phyloP scores from a whole-genome alignment of 1,139 yeast genomes.

The Magnusiomyces paraingens region DNA sequence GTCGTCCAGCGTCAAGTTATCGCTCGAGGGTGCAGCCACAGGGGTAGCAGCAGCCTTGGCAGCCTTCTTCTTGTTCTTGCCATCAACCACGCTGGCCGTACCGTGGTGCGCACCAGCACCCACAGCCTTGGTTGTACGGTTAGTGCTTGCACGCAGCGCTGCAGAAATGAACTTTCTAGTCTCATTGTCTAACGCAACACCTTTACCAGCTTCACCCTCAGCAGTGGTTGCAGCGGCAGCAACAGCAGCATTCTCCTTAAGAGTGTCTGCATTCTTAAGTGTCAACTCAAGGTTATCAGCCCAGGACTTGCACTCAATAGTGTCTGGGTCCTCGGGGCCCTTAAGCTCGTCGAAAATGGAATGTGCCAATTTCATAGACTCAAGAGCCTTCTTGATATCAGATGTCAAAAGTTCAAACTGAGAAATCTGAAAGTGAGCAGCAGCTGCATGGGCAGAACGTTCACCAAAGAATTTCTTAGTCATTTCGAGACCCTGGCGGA shows the following conservation, averaged over 20 bases:
- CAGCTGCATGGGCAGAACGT: slow-evolving; percentile 52
- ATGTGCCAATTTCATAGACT: slow-evolving; percentile 47
- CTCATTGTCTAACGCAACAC: not conserved
- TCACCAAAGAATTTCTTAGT: slow-evolving; percentile 49
- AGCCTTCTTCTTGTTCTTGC: not conserved
- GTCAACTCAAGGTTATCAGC: slow-evolving; percentile 40
- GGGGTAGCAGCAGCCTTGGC: not conserved
- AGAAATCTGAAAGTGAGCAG: slow-evolving; percentile 59
- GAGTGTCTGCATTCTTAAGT: slow-evolving; percentile 15
- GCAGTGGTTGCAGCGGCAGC: slow-evolving; percentile 16
- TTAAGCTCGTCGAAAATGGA: slow-evolving; percentile 48
- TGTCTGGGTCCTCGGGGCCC: slow-evolving; percentile 58
- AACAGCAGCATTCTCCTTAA: slow-evolving; percentile 14
- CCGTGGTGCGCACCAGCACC: not conserved
- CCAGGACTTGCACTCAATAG: slow-evolving; percentile 61
- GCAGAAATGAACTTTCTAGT: not conserved
- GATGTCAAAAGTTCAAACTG: slow-evolving; percentile 51
- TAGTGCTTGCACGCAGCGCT: not conserved
- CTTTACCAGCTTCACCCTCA: slow-evolving; percentile 8
- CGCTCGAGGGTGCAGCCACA: not conserved
- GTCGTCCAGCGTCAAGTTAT: slow-evolving; percentile 29
- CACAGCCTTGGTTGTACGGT: not conserved
- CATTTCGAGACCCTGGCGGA: slow-evolving; percentile 29
- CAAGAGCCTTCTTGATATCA: slow-evolving; percentile 50
- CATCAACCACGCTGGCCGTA: not conserved